phyloP scores from a whole-genome alignment of 2,329 filamentous ascomycete species.

The Sordariomycetes sp. region DNA sequence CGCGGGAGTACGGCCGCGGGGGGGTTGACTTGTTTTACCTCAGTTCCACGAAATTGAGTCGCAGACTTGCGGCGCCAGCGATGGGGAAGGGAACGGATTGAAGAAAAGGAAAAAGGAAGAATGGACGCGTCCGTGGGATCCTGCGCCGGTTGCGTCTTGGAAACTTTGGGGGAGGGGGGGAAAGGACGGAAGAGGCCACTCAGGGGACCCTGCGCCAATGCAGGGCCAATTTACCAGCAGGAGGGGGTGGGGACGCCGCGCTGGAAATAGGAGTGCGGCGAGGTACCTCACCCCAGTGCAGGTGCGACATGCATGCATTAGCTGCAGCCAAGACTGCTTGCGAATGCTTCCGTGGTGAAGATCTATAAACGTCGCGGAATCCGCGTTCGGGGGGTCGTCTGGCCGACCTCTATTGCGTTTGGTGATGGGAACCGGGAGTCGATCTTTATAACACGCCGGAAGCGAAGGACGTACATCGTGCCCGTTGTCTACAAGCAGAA shows the following conservation, averaged over 20 bases:
- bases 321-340: neutral
- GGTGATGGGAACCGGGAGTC: too few relatives aligned
- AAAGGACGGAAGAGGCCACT: too few relatives aligned
- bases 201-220: neutral
- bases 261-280: neutral
- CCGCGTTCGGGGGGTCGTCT: neutral
- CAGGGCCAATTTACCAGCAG: neutral
- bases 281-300: neutral
- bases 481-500: too few relatives aligned
- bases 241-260: neutral
- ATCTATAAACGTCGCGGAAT: neutral
- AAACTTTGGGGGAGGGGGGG: too few relatives aligned
- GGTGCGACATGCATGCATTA: neutral
- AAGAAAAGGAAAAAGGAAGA: neutral
- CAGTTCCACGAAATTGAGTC: neutral
- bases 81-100: neutral
- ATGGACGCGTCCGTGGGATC: neutral
- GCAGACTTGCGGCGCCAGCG: conserved; percentile 2
- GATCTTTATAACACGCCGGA: too few relatives aligned
- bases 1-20: neutral
- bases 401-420: neutral
- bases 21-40: neutral
- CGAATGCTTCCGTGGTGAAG: neutral
- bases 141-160: too few relatives aligned
- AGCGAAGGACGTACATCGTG: too few relatives aligned